Percentiles rank a stretch among this genome's conserved stretches.
phyloP scores from a whole-genome alignment of 257 asterid species.

The Jacaranda mimosifolia region DNA sequence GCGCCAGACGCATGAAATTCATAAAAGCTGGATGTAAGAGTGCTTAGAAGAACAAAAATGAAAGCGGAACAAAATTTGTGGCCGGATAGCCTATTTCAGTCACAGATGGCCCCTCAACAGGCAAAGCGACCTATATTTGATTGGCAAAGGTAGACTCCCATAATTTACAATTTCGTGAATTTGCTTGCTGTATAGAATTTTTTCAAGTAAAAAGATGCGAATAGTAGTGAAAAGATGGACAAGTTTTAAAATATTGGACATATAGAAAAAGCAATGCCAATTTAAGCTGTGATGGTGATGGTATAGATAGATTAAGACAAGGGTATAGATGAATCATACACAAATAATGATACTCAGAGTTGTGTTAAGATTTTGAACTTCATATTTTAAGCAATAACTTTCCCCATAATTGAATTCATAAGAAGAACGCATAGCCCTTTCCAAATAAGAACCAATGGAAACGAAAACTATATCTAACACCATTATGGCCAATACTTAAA shows the following conservation, averaged over 20 bases:
- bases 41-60: background rate
- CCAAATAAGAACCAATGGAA: slow-evolving; percentile 7
- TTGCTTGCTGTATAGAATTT: background rate
- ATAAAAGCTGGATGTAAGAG: background rate
- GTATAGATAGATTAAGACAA: background rate
- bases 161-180: background rate
- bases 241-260: background rate
- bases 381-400: slow-evolving; percentile 10
- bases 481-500: background rate
- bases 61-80: slow-evolving; percentile 3
- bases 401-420: background rate
- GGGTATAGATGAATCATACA: slow-evolving; percentile 22
- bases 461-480: background rate
- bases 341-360: background rate
- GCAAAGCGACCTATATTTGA: background rate
- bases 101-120: background rate
- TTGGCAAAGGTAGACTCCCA: background rate
- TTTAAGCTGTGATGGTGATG: background rate
- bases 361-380: slow-evolving; percentile 13
- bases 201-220: slow-evolving; percentile 3
- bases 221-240: slow-evolving; percentile 1
- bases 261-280: background rate
- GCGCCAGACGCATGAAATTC: background rate
- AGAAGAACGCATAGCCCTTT: background rate
- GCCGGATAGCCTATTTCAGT: background rate